Evolutionary conservation across 805 yeast species (phyloP), one percentile per base, ranked within the genome.

Genomic region (Dipodascus albidus): DNA sequence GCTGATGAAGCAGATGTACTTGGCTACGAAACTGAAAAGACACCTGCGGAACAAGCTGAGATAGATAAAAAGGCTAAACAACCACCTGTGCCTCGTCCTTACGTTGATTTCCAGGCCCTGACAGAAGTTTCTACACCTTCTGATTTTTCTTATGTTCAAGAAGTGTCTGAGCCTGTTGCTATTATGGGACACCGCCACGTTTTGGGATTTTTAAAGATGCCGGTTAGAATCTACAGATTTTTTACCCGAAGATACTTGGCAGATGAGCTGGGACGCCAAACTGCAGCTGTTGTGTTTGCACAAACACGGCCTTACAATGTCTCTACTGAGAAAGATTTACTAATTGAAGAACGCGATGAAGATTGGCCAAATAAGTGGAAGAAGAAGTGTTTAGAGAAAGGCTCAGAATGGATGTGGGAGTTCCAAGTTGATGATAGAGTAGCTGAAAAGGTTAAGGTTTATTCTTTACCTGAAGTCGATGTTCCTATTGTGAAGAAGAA

Each of bases 381-480:
- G 33, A 75, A 80, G 59, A 76, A 75, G 55, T 96, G 96, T n/a
- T 65, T 68, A 49, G 85, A 80, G 52, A 83, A 80, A 58, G 71
- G 78, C 44, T 84, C 95, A 58, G 97, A 91, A 65, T 91, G 99
- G 99, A 81, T 83, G 53, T 81, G 81, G 62, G 90, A 84, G 23
- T 70, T 90, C 49, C 72, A 64, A 4, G 79, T 79, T 24, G 98
- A 91, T 64, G 80, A 78, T 6, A 72, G 96, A 55, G 79, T 91
- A 17, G 67, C 76, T 9, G 64, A 68, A 22, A 68, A 79, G 53
- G 64, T 87, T 52, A 24, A 52, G 22, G 67, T 70, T 2, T 71
- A 66, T 57, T 60, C 60, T 23, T 23, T 52, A 11, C 59, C 59
- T 3, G 56, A 42, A 3, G 53, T 22, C 20, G 21, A 38, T 33